phyloP scores from a whole-genome alignment of 2,329 filamentous ascomycete genomes.

The Venturia asperata region DNA sequence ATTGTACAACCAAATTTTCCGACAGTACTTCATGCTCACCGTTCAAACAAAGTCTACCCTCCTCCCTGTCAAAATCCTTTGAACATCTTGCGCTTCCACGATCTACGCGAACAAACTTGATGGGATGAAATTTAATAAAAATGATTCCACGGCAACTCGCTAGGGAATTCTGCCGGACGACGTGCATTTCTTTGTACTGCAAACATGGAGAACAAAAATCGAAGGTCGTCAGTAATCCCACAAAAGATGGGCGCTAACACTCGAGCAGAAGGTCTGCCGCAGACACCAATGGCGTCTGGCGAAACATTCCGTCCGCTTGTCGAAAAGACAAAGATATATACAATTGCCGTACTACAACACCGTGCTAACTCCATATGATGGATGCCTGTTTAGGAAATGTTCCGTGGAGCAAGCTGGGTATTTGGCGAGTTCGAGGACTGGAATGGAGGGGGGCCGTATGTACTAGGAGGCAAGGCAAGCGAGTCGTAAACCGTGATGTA shows the following conservation, averaged over 20 bases:
- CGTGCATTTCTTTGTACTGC: not conserved
- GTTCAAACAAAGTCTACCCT: not conserved
- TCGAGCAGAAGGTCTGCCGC: not conserved
- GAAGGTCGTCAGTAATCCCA: not conserved
- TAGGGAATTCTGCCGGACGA: not conserved
- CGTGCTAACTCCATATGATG: not conserved
- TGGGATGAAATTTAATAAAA: not conserved
- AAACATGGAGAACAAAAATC: not conserved
- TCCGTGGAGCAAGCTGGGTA: not conserved
- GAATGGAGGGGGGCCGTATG: not conserved
- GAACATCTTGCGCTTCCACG: not conserved
- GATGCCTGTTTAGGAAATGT: not conserved
- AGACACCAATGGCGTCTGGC: not conserved
- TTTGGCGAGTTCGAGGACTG: no score
- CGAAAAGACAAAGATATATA: not conserved
- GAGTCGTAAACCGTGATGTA: not conserved
- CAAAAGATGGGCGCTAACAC: not conserved
- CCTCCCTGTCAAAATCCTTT: not conserved
- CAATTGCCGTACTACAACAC: not conserved
- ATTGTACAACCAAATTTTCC: not conserved
- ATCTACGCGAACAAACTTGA: not conserved
- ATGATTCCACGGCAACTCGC: not conserved
- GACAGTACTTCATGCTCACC: not conserved
- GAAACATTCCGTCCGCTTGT: not conserved
- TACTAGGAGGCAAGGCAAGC: not conserved